phyloP scores from a whole-genome alignment of 257 asterid genomes.

The Coffea canephora region DNA sequence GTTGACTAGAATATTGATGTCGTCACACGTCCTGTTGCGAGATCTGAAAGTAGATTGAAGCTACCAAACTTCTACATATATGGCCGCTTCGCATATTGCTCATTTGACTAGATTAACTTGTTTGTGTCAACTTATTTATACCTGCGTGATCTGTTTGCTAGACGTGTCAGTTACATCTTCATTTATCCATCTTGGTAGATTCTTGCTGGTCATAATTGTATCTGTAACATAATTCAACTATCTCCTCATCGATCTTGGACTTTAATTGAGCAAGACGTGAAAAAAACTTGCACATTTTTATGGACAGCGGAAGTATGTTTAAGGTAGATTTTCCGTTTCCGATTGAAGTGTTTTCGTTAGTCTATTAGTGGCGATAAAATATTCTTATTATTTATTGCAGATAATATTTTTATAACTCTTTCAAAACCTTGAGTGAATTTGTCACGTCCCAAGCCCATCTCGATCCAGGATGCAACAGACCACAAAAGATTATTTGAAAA shows the following conservation, averaged over 20 bases:
- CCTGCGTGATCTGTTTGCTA: conserved; percentile 8
- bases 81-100: not conserved
- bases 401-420: no score
- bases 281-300: not conserved
- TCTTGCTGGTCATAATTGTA: not conserved
- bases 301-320: not conserved
- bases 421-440: no score
- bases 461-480: no score
- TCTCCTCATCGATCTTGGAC: not conserved
- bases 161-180: not conserved
- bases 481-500: no score
- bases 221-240: not conserved
- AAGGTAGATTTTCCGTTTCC: not conserved
- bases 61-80: not conserved
- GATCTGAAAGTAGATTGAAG: not conserved
- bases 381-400: no score
- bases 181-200: not conserved
- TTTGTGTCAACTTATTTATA: not conserved
- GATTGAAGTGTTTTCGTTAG: not conserved
- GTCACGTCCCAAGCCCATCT: no score
- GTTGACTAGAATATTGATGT: not conserved
- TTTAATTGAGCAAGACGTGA: not conserved
- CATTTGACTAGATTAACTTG: not conserved
- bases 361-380: no score
- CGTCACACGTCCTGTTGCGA: not conserved